Percentiles rank a stretch among this genome's conserved stretches.
Conservation (phyloP, 2,329 filamentous ascomycete species). For the Byssothecium circinans region DNA sequence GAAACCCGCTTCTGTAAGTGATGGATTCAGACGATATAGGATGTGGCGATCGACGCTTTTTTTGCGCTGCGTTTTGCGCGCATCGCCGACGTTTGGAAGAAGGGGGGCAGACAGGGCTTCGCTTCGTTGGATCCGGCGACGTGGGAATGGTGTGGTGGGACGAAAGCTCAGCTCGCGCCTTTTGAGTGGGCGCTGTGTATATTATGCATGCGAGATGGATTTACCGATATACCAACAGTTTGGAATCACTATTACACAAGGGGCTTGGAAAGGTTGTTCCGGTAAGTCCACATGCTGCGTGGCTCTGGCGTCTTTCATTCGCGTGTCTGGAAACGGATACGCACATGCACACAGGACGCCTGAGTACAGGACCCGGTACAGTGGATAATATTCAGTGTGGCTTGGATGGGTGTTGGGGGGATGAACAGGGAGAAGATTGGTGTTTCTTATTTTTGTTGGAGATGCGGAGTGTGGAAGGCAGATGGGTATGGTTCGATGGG, state of each 20-base stretch:
- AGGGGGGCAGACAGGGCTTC: too few relatives aligned
- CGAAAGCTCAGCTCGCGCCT: neutral
- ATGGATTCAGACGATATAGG: neutral
- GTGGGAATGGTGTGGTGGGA: neutral
- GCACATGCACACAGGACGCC: too few relatives aligned
- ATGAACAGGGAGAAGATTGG: too few relatives aligned
- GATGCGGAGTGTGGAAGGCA: too few relatives aligned
- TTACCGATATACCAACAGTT: neutral
- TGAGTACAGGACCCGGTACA: too few relatives aligned
- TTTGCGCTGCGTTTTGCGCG: neutral
- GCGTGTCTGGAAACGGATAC: neutral
- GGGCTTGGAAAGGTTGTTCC: neutral
- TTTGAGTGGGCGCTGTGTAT: neutral
- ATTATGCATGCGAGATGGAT: neutral
- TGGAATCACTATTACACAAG: neutral
- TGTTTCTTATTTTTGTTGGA: too few relatives aligned
- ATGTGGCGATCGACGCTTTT: neutral
- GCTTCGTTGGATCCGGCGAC: neutral
- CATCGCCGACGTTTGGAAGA: neutral
- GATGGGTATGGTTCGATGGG: too few relatives aligned
- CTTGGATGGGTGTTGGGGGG: too few relatives aligned
- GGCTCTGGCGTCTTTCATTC: conserved; percentile 1
- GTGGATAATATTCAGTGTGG: too few relatives aligned
- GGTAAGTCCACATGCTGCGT: neutral
- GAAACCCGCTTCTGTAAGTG: neutral